Conservation (phyloP, 768 basidiomycete species). For the Stropharia rugosoannulata region DNA sequence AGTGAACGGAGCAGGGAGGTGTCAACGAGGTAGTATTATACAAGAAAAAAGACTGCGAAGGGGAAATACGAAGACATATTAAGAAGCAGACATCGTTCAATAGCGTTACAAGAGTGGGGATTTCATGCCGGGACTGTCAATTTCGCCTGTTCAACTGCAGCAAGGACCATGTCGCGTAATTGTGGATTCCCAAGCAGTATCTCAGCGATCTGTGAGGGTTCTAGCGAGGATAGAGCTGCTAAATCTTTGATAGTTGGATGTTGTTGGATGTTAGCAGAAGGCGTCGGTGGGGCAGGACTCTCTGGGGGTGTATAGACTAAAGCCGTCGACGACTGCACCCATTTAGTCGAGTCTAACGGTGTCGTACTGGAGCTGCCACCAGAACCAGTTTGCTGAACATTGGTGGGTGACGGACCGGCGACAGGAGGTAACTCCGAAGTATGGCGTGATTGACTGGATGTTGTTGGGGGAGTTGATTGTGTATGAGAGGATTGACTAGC, state of each 20-base stretch:
- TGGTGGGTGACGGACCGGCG: neutral
- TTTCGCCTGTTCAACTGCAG: slow-evolving; percentile 24
- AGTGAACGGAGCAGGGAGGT: neutral
- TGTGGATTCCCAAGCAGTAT: slow-evolving; percentile 37
- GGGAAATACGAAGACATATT: neutral
- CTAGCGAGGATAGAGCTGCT: slow-evolving; percentile 29
- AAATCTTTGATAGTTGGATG: slow-evolving; percentile 19
- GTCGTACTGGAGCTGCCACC: neutral
- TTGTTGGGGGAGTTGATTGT: neutral
- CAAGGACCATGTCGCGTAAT: slow-evolving; percentile 33
- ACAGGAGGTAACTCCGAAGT: neutral
- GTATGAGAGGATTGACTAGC: neutral
- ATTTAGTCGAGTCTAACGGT: too few relatives aligned
- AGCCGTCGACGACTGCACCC: too few relatives aligned
- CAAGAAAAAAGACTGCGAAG: neutral
- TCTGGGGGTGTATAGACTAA: neutral
- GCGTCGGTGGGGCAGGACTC: slow-evolving; percentile 2
- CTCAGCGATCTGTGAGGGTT: slow-evolving; percentile 36
- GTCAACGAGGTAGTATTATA: neutral
- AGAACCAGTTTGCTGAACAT: neutral
- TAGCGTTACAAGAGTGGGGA: neutral
- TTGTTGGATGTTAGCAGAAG: neutral
- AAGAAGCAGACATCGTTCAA: neutral
- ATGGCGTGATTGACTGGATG: neutral
- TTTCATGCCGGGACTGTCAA: neutral